Conservation (phyloP, 208 protist species). For the Crithidia fasciculata region DNA sequence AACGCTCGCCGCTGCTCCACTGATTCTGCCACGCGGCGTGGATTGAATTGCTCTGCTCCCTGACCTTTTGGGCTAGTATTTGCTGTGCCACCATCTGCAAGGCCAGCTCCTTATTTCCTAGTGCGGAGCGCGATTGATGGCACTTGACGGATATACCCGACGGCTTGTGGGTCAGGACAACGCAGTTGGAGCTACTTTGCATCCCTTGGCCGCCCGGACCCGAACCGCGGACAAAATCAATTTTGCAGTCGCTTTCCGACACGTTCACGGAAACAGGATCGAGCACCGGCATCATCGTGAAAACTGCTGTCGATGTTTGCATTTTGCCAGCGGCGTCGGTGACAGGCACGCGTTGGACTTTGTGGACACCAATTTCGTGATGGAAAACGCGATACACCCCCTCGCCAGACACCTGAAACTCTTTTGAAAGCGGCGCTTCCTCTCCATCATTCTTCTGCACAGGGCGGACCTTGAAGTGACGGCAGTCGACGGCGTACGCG, state of each 20-base stretch:
- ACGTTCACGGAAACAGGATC: constrained; percentile 89
- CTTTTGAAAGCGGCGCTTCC: constrained; percentile 25
- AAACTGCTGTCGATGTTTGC: constrained; percentile 90
- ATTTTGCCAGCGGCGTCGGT: constrained; percentile 89
- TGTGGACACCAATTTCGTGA: constrained; percentile 92
- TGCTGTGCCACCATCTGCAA: constrained; percentile 89
- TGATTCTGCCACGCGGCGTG: constrained; percentile 82
- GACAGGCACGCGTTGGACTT: constrained; percentile 91
- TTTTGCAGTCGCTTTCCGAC: constrained; percentile 84
- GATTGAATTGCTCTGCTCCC: constrained; percentile 77
- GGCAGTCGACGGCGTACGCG: constrained; percentile 61
- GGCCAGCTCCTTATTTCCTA: constrained; percentile 89
- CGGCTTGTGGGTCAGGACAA: constrained; percentile 85
- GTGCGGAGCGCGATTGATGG: constrained; percentile 86
- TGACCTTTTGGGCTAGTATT: constrained; percentile 62
- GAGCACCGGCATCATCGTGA: constrained; percentile 88
- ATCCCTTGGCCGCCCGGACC: constrained; percentile 91
- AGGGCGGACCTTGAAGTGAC: constrained; percentile 42
- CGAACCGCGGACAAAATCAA: constrained; percentile 88
- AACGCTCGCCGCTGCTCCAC: constrained; percentile 90
- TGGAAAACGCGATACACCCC: constrained; percentile 82
- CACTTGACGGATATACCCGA: constrained; percentile 92
- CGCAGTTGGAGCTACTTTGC: constrained; percentile 90
- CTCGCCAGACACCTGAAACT: constrained; percentile 64
- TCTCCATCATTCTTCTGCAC: constrained; percentile 36